Base-by-base conservation (phyloP, 106 monocot genomes). In the Dendrobium huoshanense region DNA sequence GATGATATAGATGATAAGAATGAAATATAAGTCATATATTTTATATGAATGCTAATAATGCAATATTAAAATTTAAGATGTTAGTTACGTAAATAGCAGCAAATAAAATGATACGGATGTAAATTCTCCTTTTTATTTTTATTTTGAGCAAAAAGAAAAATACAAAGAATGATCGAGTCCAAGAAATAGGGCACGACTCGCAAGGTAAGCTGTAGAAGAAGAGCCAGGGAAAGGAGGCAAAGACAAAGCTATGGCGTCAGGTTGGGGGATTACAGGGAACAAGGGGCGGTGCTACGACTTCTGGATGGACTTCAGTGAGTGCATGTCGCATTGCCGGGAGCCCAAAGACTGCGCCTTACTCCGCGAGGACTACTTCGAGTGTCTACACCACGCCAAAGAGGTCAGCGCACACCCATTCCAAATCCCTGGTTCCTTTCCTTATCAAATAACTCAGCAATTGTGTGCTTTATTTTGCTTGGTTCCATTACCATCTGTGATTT, bases 211-310 rank as follows among this genome's bases (percentile, higher is more conserved):
- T 61, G 22, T 22, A 22, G 61, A 61, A 4, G 22, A 33, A 70
- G 74, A 43, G 43, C 4, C 42, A n/a, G 43, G 75, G 77, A 51
- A 25, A 75, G 64, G 40, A 77, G 77, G 80, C 47, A 68, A 74
- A 13, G 29, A 7, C 4, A 17, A 16, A 78, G 41, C 10, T 25
- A 96, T 97, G 96, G 96, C 96, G 83, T 97, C 96, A 45, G 96
- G 96, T 9, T 97, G 96, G 96, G 96, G 96, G 76, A 97, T 97
- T 41, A 88, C 90, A 2, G 96, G 96, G 55, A 97, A 88, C 90
- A 97, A 97, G 85, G 96, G 96, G 29, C 87, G 94, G 7, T 97
- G 96, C 90, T 97, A 97, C 89, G 96, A 97, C 73, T 97, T 94
- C 90, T 94, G 96, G 96, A 78, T 68, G 3, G 94, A 94, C 78